A percentile compares a stretch with the other conserved stretches of the same genome.
phyloP scores from a whole-genome alignment of 257 asterid genomes.

The Leonotis leonurus region DNA sequence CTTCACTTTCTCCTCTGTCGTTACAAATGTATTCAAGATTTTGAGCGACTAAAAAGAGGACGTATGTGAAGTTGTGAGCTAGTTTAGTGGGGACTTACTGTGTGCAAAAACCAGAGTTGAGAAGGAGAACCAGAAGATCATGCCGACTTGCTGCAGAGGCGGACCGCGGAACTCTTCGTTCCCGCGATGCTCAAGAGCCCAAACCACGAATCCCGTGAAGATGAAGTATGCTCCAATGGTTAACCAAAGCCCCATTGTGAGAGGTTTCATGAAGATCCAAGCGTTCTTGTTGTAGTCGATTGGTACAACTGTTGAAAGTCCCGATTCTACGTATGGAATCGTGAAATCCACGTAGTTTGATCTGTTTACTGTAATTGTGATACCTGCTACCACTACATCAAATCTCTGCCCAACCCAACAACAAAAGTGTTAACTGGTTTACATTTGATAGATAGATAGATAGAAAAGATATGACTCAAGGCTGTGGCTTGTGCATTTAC shows the following conservation, averaged over 20 bases:
- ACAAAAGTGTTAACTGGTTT: not conserved
- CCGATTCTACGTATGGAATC: slow-evolving; percentile 37
- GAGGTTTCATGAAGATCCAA: slow-evolving; percentile 50
- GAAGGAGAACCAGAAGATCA: slow-evolving; percentile 48
- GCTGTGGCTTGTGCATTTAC: not conserved
- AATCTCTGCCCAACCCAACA: not conserved
- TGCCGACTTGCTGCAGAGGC: slow-evolving; percentile 36
- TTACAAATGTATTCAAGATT: too few species aligned
- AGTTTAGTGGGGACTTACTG: slow-evolving; percentile 38
- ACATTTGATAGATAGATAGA: not conserved
- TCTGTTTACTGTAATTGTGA: slow-evolving; percentile 27
- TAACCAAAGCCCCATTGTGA: slow-evolving; percentile 33
- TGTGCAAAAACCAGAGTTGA: slow-evolving; percentile 47
- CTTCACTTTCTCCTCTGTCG: slow-evolving; percentile 40
- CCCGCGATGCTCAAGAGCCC: slow-evolving; percentile 48
- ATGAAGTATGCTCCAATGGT: slow-evolving; percentile 36
- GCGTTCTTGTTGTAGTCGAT: slow-evolving; percentile 25
- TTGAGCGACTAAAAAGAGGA: too few species aligned
- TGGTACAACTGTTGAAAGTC: slow-evolving; percentile 28
- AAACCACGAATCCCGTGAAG: slow-evolving; percentile 39
- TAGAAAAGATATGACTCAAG: not conserved
- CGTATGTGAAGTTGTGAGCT: too few species aligned
- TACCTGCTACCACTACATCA: slow-evolving; percentile 34
- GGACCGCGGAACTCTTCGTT: slow-evolving; percentile 45
- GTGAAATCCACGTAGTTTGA: slow-evolving; percentile 32